A percentile compares a stretch with the other conserved stretches of the same genome.
These are phyloP conservation scores for Hyaloscypha finlandica DNA, from an alignment of 495 filamentous ascomycete species.

Conservation along the genomic window DNA sequence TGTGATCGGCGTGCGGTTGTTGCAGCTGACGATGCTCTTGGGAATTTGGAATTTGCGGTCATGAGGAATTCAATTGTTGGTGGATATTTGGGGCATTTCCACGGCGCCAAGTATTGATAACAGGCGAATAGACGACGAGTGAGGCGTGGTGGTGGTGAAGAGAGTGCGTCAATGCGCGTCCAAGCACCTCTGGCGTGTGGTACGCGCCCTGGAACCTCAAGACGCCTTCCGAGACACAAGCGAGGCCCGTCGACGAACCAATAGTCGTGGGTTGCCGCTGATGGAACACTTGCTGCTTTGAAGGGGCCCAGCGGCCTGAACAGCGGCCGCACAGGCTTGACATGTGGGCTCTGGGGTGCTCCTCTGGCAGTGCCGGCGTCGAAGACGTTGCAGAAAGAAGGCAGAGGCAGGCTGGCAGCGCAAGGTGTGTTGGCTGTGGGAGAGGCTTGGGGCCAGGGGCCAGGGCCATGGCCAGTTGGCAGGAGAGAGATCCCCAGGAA, in stretches of 20 bases:
- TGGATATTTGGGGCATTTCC: neutral
- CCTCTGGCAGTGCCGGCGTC: too few relatives aligned
- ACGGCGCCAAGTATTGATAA: neutral
- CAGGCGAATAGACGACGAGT: neutral
- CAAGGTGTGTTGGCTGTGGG: neutral
- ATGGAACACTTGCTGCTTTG: conserved; percentile 33
- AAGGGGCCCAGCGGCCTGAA: neutral
- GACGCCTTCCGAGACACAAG: conserved; percentile 32
- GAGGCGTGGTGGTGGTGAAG: neutral
- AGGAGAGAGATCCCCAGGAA: too few relatives aligned
- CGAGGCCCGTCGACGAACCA: conserved; percentile 21
- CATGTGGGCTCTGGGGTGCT: conserved; percentile 28
- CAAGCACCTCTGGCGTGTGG: conserved; percentile 14
- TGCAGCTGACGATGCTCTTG: neutral
- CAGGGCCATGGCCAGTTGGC: too few relatives aligned
- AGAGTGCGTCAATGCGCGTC: neutral
- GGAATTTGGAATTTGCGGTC: neutral
- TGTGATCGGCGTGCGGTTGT: neutral
- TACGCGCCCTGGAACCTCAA: conserved; percentile 34
- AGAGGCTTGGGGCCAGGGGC: neutral
- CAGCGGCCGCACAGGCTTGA: neutral
- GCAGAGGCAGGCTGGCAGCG: neutral
- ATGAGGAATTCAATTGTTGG: neutral
- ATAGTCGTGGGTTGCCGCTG: conserved; percentile 16
- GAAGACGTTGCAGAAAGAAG: conserved; percentile 4